Percentiles rank a stretch among this genome's conserved stretches.
Conservation (phyloP, 2,329 filamentous ascomycete species). For the Phaeomoniella chlamydospora region DNA sequence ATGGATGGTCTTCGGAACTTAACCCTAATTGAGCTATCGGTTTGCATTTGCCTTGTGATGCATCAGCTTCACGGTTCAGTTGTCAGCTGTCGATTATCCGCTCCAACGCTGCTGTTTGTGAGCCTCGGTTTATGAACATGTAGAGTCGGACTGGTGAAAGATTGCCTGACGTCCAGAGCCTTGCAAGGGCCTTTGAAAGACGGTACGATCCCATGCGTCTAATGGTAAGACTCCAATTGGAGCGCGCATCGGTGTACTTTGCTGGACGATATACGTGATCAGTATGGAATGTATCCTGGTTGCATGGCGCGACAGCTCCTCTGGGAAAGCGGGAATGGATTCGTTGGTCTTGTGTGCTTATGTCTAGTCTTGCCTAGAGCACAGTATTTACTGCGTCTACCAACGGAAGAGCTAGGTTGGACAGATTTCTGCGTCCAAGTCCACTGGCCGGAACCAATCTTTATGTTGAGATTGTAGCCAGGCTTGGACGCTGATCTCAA, state of each 20-base stretch:
- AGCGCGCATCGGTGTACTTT: constrained; percentile 38
- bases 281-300: constrained; percentile 40
- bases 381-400: too few relatives aligned
- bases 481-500: background rate
- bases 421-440: background rate
- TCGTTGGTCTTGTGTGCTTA: background rate
- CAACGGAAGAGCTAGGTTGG: too few relatives aligned
- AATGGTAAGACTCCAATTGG: constrained; percentile 21
- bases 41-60: constrained; percentile 24
- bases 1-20: constrained; percentile 73
- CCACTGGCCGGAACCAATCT: constrained; percentile 1
- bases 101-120: too few relatives aligned
- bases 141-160: constrained; percentile 22
- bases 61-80: constrained; percentile 55
- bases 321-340: constrained; percentile 35
- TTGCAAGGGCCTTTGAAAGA: constrained; percentile 21
- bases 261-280: constrained; percentile 47
- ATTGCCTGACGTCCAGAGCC: constrained; percentile 32
- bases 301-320: constrained; percentile 19
- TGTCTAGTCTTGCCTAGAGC: constrained; percentile 7
- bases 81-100: constrained; percentile 57
- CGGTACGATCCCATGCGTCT: constrained; percentile 27
- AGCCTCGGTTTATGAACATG: too few relatives aligned
- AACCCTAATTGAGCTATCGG: constrained; percentile 82
- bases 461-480: constrained; percentile 1